Percentiles rank a stretch among this genome's conserved stretches.
Conservation (phyloP, 2,329 filamentous ascomycete genomes). For the Laburnicola sp. region DNA sequence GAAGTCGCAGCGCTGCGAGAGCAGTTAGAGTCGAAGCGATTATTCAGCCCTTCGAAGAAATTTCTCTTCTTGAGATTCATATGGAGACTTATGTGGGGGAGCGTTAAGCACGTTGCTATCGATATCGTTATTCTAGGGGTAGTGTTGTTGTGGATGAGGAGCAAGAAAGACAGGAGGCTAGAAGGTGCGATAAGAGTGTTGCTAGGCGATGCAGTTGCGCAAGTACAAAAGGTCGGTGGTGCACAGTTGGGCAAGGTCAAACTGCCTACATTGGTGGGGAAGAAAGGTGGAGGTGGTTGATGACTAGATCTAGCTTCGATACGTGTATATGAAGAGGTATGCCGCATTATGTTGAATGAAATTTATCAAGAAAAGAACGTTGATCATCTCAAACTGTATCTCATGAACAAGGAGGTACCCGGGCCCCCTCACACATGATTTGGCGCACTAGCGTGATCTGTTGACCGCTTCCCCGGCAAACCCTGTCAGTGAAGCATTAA, state of each 20-base stretch:
- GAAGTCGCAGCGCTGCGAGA: constrained; percentile 91
- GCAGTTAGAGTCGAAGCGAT: constrained; percentile 77
- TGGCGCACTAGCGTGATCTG: too few species aligned
- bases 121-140: constrained; percentile 69
- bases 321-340: too few species aligned
- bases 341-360: too few species aligned
- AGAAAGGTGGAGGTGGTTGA: constrained; percentile 13
- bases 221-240: constrained; percentile 40
- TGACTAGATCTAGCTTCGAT: too few species aligned
- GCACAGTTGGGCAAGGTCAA: constrained; percentile 29
- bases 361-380: too few species aligned
- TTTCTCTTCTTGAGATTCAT: constrained; percentile 59
- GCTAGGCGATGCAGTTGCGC: constrained; percentile 53
- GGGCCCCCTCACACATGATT: too few species aligned
- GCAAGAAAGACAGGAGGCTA: constrained; percentile 68
- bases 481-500: too few species aligned
- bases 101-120: constrained; percentile 72
- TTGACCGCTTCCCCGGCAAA: too few species aligned
- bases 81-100: constrained; percentile 75
- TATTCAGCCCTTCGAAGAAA: constrained; percentile 66
- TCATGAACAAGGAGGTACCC: too few species aligned
- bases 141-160: constrained; percentile 72
- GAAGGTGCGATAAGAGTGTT: constrained; percentile 74
- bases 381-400: too few species aligned
- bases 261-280: constrained; percentile 25